Conservation (phyloP, 2,329 filamentous ascomycete genomes). For the Myriosclerotinia scirpicola region DNA sequence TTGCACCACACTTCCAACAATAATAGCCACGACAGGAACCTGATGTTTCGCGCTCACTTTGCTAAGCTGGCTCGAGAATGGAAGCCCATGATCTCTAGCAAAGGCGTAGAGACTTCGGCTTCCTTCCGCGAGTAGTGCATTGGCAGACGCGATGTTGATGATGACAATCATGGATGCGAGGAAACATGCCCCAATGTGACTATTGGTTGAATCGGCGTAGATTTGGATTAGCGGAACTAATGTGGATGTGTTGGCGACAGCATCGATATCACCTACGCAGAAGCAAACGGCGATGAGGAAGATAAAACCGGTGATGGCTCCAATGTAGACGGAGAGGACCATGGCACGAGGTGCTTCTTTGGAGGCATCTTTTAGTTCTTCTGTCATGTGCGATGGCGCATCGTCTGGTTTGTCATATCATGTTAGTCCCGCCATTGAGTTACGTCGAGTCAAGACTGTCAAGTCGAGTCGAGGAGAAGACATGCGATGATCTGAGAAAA, state of each 20-base stretch:
- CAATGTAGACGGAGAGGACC: constrained; percentile 49
- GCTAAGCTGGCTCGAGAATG: constrained; percentile 49
- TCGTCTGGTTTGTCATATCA: constrained; percentile 41
- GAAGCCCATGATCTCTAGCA: constrained; percentile 53
- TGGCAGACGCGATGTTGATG: constrained; percentile 44
- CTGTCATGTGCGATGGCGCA: constrained; percentile 53
- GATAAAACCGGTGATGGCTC: constrained; percentile 49
- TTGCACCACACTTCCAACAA: constrained; percentile 50
- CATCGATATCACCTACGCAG: constrained; percentile 51
- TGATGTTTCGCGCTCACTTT: constrained; percentile 48
- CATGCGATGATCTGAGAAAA: background rate
- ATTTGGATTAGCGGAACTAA: constrained; percentile 53
- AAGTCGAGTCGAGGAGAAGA: background rate
- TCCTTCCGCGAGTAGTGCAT: constrained; percentile 43
- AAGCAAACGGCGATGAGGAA: constrained; percentile 52
- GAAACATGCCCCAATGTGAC: constrained; percentile 47
- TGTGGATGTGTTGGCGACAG: constrained; percentile 45
- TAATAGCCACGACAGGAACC: constrained; percentile 51
- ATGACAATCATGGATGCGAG: constrained; percentile 49
- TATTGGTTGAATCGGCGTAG: constrained; percentile 49
- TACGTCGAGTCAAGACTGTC: background rate
- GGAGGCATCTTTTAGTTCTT: constrained; percentile 53
- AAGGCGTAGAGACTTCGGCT: constrained; percentile 47
- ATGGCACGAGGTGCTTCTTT: constrained; percentile 53
- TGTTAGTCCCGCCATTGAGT: background rate